Conservation (phyloP, 1,284 basidiomycete genomes). For the Pyrrhoderma lamaoense region DNA sequence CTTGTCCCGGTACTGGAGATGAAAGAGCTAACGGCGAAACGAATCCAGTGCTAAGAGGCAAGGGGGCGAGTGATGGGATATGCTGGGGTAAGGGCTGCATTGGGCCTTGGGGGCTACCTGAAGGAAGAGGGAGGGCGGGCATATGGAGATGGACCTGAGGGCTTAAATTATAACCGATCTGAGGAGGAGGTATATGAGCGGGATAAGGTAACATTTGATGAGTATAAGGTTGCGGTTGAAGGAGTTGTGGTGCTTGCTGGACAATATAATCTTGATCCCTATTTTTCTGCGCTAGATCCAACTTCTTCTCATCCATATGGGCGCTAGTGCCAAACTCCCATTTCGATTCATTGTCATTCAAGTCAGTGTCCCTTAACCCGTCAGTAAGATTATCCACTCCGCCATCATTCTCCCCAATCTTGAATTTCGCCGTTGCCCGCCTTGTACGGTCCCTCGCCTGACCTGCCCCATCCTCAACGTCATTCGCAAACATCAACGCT, state of each 20-base stretch:
- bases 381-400: slow-evolving; percentile 8
- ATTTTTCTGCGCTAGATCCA: background rate
- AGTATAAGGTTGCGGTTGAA: slow-evolving; percentile 15
- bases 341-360: slow-evolving; percentile 32
- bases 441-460: slow-evolving; percentile 9
- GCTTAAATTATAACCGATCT: slow-evolving; percentile 10
- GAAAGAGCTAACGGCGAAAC: slow-evolving; percentile 18
- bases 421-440: background rate
- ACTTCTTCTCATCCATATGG: slow-evolving; percentile 20
- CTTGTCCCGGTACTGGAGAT: slow-evolving; percentile 17
- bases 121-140: background rate
- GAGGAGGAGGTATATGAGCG: slow-evolving; percentile 2
- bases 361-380: slow-evolving; percentile 28
- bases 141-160: slow-evolving; percentile 6
- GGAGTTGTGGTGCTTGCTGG: background rate
- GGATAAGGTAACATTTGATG: slow-evolving; percentile 15
- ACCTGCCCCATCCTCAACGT: slow-evolving; percentile 14
- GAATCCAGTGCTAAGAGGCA: slow-evolving; percentile 15
- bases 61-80: slow-evolving; percentile 13
- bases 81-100: slow-evolving; percentile 12
- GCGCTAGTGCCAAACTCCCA: slow-evolving; percentile 54
- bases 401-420: slow-evolving; percentile 15
- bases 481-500: slow-evolving; percentile 4
- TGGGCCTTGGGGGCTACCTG: slow-evolving; percentile 13
- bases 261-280: background rate